phyloP scores from a whole-genome alignment of 495 filamentous ascomycete species.

The Penicillium macrosclerotiorum region DNA sequence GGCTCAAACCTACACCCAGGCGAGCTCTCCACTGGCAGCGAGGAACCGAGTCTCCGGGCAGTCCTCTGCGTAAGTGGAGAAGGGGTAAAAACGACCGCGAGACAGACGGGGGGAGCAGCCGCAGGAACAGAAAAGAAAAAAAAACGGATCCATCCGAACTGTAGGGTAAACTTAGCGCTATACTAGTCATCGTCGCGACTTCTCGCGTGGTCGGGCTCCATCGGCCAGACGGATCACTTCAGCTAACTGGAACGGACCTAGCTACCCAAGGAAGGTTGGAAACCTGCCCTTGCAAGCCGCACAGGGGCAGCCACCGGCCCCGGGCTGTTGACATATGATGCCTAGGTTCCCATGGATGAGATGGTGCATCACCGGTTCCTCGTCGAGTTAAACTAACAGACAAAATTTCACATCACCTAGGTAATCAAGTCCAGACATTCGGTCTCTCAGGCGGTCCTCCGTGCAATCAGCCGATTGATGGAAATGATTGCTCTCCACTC shows the following conservation, averaged over 20 bases:
- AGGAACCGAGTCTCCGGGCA: constrained; percentile 28
- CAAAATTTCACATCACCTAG: neutral
- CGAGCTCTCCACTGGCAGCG: constrained; percentile 25
- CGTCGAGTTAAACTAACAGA: neutral
- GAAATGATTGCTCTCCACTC: too few species aligned
- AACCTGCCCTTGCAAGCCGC: constrained; percentile 3
- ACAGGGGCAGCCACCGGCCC: constrained; percentile 1
- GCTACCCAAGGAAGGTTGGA: neutral
- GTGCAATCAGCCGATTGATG: constrained; percentile 11
- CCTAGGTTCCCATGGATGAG: constrained; percentile 13
- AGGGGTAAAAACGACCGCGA: constrained; percentile 3
- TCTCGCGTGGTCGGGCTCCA: constrained; percentile 31
- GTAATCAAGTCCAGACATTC: constrained; percentile 25
- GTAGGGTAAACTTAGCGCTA: too few species aligned
- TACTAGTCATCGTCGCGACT: constrained; percentile 8
- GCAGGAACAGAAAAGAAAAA: constrained; percentile 23
- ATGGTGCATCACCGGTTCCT: neutral
- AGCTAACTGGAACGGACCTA: constrained; percentile 6
- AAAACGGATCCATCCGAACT: constrained; percentile 30
- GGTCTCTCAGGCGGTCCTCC: constrained; percentile 15
- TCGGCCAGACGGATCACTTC: constrained; percentile 12
- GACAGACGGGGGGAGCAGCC: constrained; percentile 20
- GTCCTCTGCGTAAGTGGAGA: constrained; percentile 23
- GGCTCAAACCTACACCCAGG: constrained; percentile 1
- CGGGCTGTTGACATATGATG: constrained; percentile 23